Conservation (phyloP, 2,329 filamentous ascomycete genomes). For the Pseudogymnoascus sp. region DNA sequence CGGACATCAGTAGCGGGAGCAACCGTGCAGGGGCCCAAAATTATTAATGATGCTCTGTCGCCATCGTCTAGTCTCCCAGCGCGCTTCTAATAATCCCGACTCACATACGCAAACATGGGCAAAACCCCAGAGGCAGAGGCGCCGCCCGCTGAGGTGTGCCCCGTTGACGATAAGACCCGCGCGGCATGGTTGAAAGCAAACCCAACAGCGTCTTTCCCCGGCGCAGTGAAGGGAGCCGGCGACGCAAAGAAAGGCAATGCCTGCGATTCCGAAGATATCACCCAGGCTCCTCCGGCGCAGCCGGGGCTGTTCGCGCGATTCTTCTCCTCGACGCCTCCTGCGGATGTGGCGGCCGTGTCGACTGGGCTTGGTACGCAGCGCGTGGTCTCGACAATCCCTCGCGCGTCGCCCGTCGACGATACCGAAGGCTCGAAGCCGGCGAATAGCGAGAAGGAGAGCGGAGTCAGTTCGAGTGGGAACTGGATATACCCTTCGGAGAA, state of each 20-base stretch:
- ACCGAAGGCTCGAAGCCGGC: constrained; percentile 41
- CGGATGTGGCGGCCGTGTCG: not conserved
- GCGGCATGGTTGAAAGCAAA: constrained; percentile 65
- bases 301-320: constrained; percentile 19
- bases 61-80: not conserved
- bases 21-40: constrained; percentile 6
- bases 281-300: constrained; percentile 30
- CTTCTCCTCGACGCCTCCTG: constrained; percentile 12
- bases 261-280: constrained; percentile 28
- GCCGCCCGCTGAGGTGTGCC: constrained; percentile 49
- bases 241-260: constrained; percentile 26
- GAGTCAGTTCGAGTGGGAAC: constrained; percentile 63
- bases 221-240: constrained; percentile 23
- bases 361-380: constrained; percentile 53
- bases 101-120: constrained; percentile 4
- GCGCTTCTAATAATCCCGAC: not conserved
- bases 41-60: not conserved
- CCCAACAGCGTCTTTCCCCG: constrained; percentile 22
- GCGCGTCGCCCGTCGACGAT: constrained; percentile 40
- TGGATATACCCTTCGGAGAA: constrained; percentile 97
- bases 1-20: constrained; percentile 3
- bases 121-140: constrained; percentile 7
- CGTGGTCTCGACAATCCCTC: constrained; percentile 72
- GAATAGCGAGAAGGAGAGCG: constrained; percentile 72
- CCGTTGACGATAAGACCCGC: constrained; percentile 83